phyloP scores from a whole-genome alignment of 108 stramenopile species.

The Skeletonema potamos region DNA sequence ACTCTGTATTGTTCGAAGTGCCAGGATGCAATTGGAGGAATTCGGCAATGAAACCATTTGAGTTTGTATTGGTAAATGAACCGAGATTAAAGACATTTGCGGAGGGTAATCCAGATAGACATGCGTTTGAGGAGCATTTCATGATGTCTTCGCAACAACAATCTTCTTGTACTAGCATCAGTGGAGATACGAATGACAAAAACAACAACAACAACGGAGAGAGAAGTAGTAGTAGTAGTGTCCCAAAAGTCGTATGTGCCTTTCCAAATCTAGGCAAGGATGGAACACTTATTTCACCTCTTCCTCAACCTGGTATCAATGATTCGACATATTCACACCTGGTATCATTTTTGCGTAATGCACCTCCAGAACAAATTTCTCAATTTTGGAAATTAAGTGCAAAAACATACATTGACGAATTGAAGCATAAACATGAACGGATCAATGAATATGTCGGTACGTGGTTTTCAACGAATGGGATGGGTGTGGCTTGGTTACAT shows the following conservation, averaged over 20 bases:
- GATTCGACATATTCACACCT: conserved; percentile 54
- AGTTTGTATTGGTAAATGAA: conserved; percentile 69
- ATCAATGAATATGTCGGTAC: conserved; percentile 10
- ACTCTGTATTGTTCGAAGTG: conserved; percentile 37
- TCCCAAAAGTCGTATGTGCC: conserved; percentile 18
- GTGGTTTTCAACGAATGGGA: conserved; percentile 83
- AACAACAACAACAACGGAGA: too few relatives aligned
- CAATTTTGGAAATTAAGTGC: conserved; percentile 58
- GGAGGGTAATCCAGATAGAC: conserved; percentile 45
- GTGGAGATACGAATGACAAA: too few relatives aligned
- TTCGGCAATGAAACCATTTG: conserved; percentile 38
- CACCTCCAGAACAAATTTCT: conserved; percentile 43
- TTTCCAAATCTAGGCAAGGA: conserved; percentile 72
- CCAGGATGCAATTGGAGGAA: conserved; percentile 23
- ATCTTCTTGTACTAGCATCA: neutral
- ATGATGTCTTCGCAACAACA: neutral
- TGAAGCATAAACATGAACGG: conserved; percentile 34
- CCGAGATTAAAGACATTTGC: conserved; percentile 51
- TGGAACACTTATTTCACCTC: conserved; percentile 56
- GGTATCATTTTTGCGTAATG: conserved; percentile 57
- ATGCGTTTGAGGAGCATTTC: conserved; percentile 55
- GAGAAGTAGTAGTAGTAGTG: too few relatives aligned
- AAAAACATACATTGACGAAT: conserved; percentile 13
- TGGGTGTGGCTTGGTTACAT: conserved; percentile 85
- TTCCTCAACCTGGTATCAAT: conserved; percentile 17